These are phyloP conservation scores for Primulina eburnea DNA, from an alignment of 257 asterid genomes.

Conservation along the genomic window DNA sequence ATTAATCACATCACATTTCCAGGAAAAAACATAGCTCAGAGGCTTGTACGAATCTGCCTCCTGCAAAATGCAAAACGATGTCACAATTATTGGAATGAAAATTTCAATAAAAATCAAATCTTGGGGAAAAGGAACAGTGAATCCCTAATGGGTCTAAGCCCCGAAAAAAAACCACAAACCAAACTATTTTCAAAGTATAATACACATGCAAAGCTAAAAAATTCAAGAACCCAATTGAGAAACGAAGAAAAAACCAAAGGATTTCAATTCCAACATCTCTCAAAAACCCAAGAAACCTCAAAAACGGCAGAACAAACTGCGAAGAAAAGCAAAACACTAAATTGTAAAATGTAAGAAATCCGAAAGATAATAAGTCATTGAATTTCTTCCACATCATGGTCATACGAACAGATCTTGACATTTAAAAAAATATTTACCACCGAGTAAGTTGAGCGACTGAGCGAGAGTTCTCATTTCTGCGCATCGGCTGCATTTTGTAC, in stretches of 20 bases:
- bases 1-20: conserved; percentile 17
- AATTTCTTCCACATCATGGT: background rate
- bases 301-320: background rate
- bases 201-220: conserved; percentile 25
- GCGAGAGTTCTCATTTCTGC: background rate
- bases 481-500: background rate
- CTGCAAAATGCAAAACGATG: conserved; percentile 38
- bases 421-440: background rate
- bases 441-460: background rate
- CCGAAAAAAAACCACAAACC: background rate
- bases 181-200: background rate
- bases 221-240: conserved; percentile 4
- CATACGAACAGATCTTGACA: background rate
- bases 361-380: background rate
- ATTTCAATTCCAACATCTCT: background rate
- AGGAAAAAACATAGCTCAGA: conserved; percentile 15
- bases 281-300: background rate
- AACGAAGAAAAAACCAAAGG: conserved; percentile 4
- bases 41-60: conserved; percentile 23
- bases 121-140: conserved; percentile 26
- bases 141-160: conserved; percentile 34
- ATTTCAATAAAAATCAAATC: conserved; percentile 15
- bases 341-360: background rate
- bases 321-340: background rate
- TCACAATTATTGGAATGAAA: conserved; percentile 12